Evolutionary conservation across 352 stramenopile genomes (phyloP).

Genomic region (Globisporangium heterothallicum): DNA sequence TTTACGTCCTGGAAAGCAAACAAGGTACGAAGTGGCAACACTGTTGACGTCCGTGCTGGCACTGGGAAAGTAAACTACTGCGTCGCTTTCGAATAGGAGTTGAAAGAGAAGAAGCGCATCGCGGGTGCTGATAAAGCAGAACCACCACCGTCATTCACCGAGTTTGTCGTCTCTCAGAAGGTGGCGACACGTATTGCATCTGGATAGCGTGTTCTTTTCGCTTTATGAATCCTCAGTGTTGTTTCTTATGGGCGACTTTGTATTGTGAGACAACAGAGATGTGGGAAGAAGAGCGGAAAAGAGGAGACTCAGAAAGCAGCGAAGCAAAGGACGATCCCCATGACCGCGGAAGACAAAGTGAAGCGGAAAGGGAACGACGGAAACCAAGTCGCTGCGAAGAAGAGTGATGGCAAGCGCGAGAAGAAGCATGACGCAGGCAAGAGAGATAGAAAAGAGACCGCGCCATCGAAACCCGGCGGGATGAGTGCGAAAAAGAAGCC

Average conservation of each 20-base stretch:
- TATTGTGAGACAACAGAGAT: not conserved
- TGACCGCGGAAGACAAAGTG: not conserved
- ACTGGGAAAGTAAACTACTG: not conserved
- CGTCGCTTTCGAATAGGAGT: constrained; percentile 2
- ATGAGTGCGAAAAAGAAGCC: not conserved
- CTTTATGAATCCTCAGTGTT: no score
- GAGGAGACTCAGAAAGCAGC: not conserved
- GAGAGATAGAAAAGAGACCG: not conserved
- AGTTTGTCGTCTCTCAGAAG: constrained; percentile 3
- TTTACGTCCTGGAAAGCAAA: constrained; percentile 16
- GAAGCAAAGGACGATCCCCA: not conserved
- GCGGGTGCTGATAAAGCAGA: constrained; percentile 11
- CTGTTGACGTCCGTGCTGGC: not conserved
- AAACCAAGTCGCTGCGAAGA: not conserved
- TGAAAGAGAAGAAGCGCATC: constrained; percentile 18
- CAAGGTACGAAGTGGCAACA: constrained; percentile 13
- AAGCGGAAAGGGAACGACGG: no score
- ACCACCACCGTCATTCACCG: constrained; percentile 11
- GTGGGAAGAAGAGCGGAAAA: not conserved
- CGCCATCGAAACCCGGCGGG: not conserved
- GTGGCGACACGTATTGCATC: not conserved
- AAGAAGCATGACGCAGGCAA: not conserved
- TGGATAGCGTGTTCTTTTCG: no score
- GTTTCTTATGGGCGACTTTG: no score
- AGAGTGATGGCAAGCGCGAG: not conserved